These are phyloP conservation scores for Solanum piurae DNA, from an alignment of 257 asterid species.

Conservation along the genomic window DNA sequence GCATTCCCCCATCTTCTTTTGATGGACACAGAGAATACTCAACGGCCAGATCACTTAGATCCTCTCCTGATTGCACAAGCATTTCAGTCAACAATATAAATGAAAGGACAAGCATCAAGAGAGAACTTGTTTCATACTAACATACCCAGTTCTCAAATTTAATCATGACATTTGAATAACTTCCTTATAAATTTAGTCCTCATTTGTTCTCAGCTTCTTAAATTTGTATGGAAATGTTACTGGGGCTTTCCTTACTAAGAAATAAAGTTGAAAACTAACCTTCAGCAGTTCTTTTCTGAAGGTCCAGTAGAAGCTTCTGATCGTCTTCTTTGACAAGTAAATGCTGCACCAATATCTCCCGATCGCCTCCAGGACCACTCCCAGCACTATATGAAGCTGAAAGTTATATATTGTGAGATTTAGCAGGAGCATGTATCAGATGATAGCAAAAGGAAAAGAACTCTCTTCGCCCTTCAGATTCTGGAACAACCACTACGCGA, in stretches of 20 bases:
- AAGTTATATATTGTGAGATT: constrained; percentile 1
- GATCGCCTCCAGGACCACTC: constrained; percentile 37
- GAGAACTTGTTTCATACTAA: neutral
- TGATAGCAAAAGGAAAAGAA: neutral
- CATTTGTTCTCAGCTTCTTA: neutral
- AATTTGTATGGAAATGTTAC: neutral
- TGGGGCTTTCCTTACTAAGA: neutral
- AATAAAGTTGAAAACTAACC: constrained; percentile 32
- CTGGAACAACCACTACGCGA: neutral
- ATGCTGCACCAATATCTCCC: constrained; percentile 88
- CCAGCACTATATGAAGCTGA: constrained; percentile 66
- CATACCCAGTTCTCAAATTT: neutral
- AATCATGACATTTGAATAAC: neutral
- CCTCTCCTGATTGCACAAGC: constrained; percentile 65
- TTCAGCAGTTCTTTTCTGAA: constrained; percentile 53
- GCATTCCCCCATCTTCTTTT: constrained; percentile 96
- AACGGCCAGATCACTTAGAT: constrained; percentile 86
- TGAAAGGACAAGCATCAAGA: neutral
- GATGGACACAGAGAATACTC: constrained; percentile 88
- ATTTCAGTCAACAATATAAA: constrained; percentile 12
- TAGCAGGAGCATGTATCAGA: neutral
- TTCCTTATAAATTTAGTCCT: neutral
- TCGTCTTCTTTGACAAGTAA: constrained; percentile 91
- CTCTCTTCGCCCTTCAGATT: neutral
- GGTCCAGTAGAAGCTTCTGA: constrained; percentile 62